Evolutionary conservation across 2,329 filamentous ascomycete genomes (phyloP), one percentile per base, ranked within the genome.

Genomic region (Sporothrix mexicana): DNA sequence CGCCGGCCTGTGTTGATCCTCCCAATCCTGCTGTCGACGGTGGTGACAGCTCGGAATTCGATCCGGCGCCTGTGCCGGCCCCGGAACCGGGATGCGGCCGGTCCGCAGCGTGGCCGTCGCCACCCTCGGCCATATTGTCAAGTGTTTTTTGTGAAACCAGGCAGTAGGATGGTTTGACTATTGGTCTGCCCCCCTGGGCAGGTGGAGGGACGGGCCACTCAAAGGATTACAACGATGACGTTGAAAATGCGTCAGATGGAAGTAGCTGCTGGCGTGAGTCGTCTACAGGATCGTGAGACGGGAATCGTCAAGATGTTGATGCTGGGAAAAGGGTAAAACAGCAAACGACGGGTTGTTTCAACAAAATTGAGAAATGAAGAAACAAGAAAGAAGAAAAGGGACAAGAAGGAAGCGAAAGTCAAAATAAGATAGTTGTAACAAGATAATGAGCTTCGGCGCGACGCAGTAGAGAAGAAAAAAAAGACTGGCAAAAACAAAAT

Each of bases 1-100:
- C 59, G 17, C 55, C 69, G 15, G 69, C 57, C 25, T 43, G 69
- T 51, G 69, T 71, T n/a, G 69, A 64, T 2, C 57, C 69, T 12
- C 57, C 49, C 17, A 53, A 13, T 9, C 57, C 45, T n/a, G 43
- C 69, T 36, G 57, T 64, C 8, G 69, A 62, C 9, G 69, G 41
- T 20, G 69, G 59, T 2, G 69, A 66, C 5, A 43, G 69, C 23
- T 67, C 64, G 23, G 45, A 36, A 17, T 20, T 23, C 12, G 20
- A 25, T 20, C 45, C 45, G 13, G 64, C 2, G 15, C 41, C 20
- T 15, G 62, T 30, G 47, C 47, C 47, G 49, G 49, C 20, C 7
- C 25, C 23, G 23, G 23, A 47, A n/a, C n/a, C 43, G 7, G 49
- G 59, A 12, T 57, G 70, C 6, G 36, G 30, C 30, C 41, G 61